Evolutionary conservation across 2,329 filamentous ascomycete species (phyloP), one percentile per base, ranked within the genome.

Genomic region (Alternaria infectoria): DNA sequence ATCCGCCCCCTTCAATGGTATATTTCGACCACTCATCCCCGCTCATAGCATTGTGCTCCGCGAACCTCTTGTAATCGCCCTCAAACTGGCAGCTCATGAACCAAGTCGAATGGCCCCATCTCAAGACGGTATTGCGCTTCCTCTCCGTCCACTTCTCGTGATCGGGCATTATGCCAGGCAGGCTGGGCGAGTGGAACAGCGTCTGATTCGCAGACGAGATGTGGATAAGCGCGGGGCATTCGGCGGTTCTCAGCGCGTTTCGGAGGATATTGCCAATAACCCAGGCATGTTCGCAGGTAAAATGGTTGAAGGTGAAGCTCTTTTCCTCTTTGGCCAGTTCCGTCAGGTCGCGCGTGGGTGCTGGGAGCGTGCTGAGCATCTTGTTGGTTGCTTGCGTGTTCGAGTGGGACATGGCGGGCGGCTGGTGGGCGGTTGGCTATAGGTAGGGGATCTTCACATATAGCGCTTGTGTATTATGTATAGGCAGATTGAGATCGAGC

Each of bases 1-100:
- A 88, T 0, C 85, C 92, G 21, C 92, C 92, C 0, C 92, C 92
- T 78, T 94, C 91, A 65, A 93, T 91, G 1, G 91, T 91, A 82
- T 91, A 95, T 30, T 87, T 83, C 57, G 85, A 83, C 54, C 85
- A 71, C 51, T 86, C 75, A 6, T 86, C 85, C n/a, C 67, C 69
- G 12, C 72, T 71, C 73, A 94, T 81, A 32, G 85, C 88, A 74
- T 87, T 91, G 76, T 91, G 90, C 30, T 84, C 83, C 44, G 85
- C 84, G 78, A 95, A 93, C 3, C 81, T 82, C 23, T 75, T 82
- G 80, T 93, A 90, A 66, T 93, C 86, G 6, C 88, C 88, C 11
- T 87, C 87, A 67, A 89, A 89, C 81, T 92, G 92, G 77, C 88
- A 87, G 65, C 87, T 84, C 87, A 93, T 87, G 62, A 88, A 86